phyloP scores from a whole-genome alignment of 2,329 filamentous ascomycete species.

The Monilinia laxa region DNA sequence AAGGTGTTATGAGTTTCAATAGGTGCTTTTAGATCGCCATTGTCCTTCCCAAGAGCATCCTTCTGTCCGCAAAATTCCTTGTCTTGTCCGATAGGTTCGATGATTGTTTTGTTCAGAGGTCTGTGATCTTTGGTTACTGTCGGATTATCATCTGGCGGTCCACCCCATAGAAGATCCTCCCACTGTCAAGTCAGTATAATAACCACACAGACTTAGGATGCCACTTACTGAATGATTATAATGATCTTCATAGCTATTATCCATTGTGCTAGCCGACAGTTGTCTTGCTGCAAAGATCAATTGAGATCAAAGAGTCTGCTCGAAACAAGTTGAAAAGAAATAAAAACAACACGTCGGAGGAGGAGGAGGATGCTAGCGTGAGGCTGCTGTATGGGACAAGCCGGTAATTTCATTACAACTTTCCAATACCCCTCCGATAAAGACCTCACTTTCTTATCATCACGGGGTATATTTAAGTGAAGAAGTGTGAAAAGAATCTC shows the following conservation, averaged over 20 bases:
- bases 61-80: not conserved
- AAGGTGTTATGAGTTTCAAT: not conserved
- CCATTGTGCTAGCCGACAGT: not conserved
- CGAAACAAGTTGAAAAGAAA: not conserved
- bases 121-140: not conserved
- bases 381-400: not conserved
- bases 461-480: not conserved
- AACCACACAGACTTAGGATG: not conserved
- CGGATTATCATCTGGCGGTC: conserved; percentile 3
- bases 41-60: not conserved
- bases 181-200: not conserved
- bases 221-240: not conserved
- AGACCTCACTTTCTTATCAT: not conserved
- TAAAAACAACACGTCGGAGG: not conserved
- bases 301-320: not conserved
- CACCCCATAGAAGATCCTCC: not conserved
- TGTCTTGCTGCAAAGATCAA: not conserved
- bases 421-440: not conserved
- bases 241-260: not conserved
- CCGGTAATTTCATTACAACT: not conserved
- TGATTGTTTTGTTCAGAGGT: not conserved
- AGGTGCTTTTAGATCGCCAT: not conserved
- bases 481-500: not conserved
- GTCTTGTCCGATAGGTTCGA: not conserved
- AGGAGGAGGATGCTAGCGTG: not conserved